phyloP scores from a whole-genome alignment of 805 yeast genomes.

The Ogataea ganodermae region DNA sequence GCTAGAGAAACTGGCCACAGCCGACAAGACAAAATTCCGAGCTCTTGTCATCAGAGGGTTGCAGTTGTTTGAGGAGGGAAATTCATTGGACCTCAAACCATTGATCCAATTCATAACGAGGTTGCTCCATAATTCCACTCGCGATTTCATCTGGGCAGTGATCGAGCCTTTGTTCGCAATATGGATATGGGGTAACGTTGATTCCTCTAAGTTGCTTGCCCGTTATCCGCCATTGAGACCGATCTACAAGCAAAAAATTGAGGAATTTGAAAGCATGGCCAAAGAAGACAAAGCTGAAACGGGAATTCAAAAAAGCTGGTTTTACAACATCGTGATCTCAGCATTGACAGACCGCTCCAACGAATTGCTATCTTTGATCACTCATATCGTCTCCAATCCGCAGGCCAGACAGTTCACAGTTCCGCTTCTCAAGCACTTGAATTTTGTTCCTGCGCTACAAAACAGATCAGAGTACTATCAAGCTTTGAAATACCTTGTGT shows the following conservation, averaged over 20 bases:
- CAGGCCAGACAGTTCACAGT: constrained; percentile 43
- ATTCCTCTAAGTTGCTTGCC: background rate
- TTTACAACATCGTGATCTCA: constrained; percentile 23
- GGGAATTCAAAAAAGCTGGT: constrained; percentile 31
- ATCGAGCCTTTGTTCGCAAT: constrained; percentile 38
- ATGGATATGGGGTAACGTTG: constrained; percentile 36
- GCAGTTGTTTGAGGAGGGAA: constrained; percentile 21
- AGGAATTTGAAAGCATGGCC: background rate
- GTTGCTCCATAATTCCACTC: constrained; percentile 27
- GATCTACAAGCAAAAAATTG: background rate
- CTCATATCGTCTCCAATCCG: constrained; percentile 38
- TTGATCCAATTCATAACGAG: constrained; percentile 29
- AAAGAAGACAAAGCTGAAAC: constrained; percentile 18
- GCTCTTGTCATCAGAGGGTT: constrained; percentile 35
- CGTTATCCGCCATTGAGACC: background rate
- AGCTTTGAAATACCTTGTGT: constrained; percentile 6
- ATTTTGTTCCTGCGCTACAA: constrained; percentile 22
- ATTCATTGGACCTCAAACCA: background rate
- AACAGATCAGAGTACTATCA: background rate
- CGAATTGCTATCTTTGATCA: constrained; percentile 28
- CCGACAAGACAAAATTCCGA: constrained; percentile 31
- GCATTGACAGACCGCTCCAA: constrained; percentile 15
- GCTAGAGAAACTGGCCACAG: constrained; percentile 9
- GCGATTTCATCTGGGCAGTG: constrained; percentile 22
- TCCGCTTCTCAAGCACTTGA: constrained; percentile 32